Conservation (phyloP, 2,329 filamentous ascomycete genomes). For the Ophiosphaerella herpotricha region DNA sequence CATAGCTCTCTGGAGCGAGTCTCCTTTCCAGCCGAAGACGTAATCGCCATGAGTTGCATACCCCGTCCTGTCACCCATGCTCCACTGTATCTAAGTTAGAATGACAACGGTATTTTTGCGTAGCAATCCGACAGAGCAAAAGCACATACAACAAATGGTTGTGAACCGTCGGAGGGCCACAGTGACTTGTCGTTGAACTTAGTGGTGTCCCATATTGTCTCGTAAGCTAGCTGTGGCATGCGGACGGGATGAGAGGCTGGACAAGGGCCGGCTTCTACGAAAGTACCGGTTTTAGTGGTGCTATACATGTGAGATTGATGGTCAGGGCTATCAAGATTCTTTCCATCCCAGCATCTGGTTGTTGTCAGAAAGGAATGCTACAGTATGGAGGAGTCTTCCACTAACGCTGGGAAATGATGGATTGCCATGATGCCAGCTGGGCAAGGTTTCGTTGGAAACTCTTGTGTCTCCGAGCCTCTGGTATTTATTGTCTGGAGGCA, state of each 20-base stretch:
- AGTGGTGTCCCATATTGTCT: conserved; percentile 16
- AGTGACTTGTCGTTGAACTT: conserved; percentile 14
- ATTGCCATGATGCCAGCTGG: conserved; percentile 62
- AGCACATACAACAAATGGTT: conserved; percentile 13
- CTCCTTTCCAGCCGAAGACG: conserved; percentile 56
- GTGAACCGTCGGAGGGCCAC: conserved; percentile 12
- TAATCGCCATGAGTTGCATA: conserved; percentile 58
- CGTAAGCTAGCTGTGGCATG: conserved; percentile 15
- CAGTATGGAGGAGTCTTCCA: not conserved
- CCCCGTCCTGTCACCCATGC: conserved; percentile 43
- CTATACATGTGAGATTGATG: conserved; percentile 66
- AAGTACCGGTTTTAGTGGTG: conserved; percentile 49
- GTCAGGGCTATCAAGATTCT: conserved; percentile 59
- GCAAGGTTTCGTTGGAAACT: conserved; percentile 48
- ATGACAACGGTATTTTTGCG: conserved; percentile 18
- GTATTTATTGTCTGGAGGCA: conserved; percentile 48
- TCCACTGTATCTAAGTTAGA: conserved; percentile 30
- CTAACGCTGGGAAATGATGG: conserved; percentile 66
- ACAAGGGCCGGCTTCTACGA: conserved; percentile 12
- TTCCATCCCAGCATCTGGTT: conserved; percentile 66
- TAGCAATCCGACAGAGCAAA: conserved; percentile 28
- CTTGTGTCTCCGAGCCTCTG: conserved; percentile 22
- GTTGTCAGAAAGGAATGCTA: not conserved
- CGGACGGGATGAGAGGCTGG: conserved; percentile 14
- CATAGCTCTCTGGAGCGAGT: conserved; percentile 49